Evolutionary conservation across 1,284 basidiomycete species (phyloP), one percentile per base, ranked within the genome.

Genomic region (Ganoderma boninense): DNA sequence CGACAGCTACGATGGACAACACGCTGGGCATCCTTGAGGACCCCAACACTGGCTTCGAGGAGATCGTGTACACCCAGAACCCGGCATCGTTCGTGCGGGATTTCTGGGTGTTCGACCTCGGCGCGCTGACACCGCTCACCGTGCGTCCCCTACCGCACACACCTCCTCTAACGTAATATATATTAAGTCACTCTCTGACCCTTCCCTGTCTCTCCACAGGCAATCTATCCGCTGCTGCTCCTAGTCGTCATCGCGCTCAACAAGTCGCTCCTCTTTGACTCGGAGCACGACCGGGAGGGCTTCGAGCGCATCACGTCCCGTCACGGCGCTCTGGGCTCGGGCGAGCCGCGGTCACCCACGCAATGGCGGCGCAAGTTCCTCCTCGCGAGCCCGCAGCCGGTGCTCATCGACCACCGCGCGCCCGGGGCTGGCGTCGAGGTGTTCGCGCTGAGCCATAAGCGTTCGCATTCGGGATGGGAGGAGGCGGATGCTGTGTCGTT

Each of bases 51-150:
- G 56, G 56, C 14, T 57, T 20, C 29, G 56, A 57, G 56, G 56
- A 57, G 56, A 35, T 57, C 56, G 56, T 57, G 56, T 57, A 57
- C 56, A 32, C 29, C 14, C 23, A 57, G 29, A 57, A 57, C 56
- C 56, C 56, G 29, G 1, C 56, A 6, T 29, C 56, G 29, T 57
- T 57, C 56, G 56, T 57, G 29, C 29, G 35, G 7, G 56, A 29
- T 2, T 57, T 57, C 56, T 57, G 56, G 56, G 32, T 57, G 29
- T 57, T 57, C 32, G 56, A 57, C 56, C 56, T 57, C 16, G 56
- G 56, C 29, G 56, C 56, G 26, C 26, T 57, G 56, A 57, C 56
- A 6, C 29, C 56, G 2, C 16, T 57, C 56, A 57, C 54, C 6
- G 54, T 57, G 7, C 32, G 54, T 23, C 54, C 23, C 54, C 35